These are phyloP conservation scores for Dactylellina haptotyla DNA, from an alignment of 2,329 filamentous ascomycete species.

Conservation along the genomic window DNA sequence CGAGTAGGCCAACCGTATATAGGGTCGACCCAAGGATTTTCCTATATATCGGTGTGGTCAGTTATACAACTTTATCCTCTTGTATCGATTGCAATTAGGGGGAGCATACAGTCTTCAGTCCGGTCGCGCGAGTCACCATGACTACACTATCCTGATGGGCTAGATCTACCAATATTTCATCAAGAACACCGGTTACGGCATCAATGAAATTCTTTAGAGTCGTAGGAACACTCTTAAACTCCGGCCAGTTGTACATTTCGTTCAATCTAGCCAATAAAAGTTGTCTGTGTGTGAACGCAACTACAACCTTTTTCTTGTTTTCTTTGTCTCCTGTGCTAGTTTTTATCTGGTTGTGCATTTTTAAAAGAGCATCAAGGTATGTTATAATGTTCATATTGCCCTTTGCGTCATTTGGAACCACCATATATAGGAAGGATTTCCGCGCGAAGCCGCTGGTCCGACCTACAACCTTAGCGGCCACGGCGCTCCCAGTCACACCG, in stretches of 20 bases:
- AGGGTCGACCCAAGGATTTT: conserved; percentile 6
- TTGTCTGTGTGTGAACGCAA: conserved; percentile 27
- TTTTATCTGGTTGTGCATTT: conserved; percentile 43
- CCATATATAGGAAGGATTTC: conserved; percentile 23
- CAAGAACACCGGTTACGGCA: conserved; percentile 17
- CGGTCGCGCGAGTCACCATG: conserved; percentile 34
- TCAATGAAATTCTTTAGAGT: conserved; percentile 34
- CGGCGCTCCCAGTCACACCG: conserved; percentile 11
- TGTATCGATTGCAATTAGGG: not conserved
- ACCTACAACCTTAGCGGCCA: conserved; percentile 34
- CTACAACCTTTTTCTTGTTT: conserved; percentile 14
- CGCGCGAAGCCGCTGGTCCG: conserved; percentile 17
- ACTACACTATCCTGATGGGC: conserved; percentile 19
- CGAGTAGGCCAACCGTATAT: conserved; percentile 33
- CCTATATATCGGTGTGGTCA: not conserved
- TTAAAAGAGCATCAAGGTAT: conserved; percentile 32
- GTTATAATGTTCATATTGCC: conserved; percentile 17
- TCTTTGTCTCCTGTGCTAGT: not conserved
- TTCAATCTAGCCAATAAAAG: conserved; percentile 4
- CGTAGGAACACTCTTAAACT: conserved; percentile 7
- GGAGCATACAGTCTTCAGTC: conserved; percentile 12
- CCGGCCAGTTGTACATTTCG: conserved; percentile 32
- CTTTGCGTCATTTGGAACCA: conserved; percentile 28
- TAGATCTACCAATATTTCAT: conserved; percentile 38
- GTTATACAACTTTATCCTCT: not conserved